phyloP scores from a whole-genome alignment of 1,284 basidiomycete genomes.

The Pseudozyma hubeiensis region DNA sequence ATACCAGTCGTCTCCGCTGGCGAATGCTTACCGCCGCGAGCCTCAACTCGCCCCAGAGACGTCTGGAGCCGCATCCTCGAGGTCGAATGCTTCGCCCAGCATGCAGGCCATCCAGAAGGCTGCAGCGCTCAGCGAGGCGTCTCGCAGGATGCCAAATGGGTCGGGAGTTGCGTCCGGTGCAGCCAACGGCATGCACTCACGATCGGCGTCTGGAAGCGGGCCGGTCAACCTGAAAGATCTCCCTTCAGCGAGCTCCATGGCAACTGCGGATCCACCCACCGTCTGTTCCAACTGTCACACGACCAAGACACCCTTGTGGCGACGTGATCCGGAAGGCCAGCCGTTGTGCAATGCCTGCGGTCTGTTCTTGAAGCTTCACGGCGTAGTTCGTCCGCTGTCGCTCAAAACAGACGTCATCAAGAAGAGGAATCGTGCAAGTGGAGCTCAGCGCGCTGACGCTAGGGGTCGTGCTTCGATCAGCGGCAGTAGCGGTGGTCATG shows the following conservation, averaged over 20 bases:
- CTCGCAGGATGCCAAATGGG: slow-evolving; percentile 10
- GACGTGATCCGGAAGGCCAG: slow-evolving; percentile 92
- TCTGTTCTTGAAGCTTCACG: slow-evolving; percentile 83
- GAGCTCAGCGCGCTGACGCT: slow-evolving; percentile 33
- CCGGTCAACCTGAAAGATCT: slow-evolving; percentile 44
- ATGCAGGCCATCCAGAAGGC: slow-evolving; percentile 47
- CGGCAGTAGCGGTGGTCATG: slow-evolving; percentile 15
- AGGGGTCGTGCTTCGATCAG: slow-evolving; percentile 22
- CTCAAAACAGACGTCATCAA: slow-evolving; percentile 98
- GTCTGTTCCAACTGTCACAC: slow-evolving; percentile 94
- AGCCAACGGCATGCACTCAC: slow-evolving; percentile 12
- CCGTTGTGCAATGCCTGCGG: slow-evolving; percentile 77
- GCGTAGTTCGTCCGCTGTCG: slow-evolving; percentile 90
- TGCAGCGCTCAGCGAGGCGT: slow-evolving; percentile 34
- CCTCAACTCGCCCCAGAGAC: slow-evolving; percentile 31
- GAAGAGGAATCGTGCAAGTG: slow-evolving; percentile 75
- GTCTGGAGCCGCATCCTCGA: slow-evolving; percentile 14
- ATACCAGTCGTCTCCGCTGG: slow-evolving; percentile 55
- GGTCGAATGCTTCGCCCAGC: slow-evolving; percentile 36
- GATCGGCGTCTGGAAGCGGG: slow-evolving; percentile 20
- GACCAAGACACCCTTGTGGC: slow-evolving; percentile 93
- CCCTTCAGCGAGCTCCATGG: slow-evolving; percentile 50
- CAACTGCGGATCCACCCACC: slow-evolving; percentile 72
- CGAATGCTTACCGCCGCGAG: slow-evolving; percentile 23
- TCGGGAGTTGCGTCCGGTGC: slow-evolving; percentile 3